A percentile compares a stretch with the other conserved stretches of the same genome.
These are phyloP conservation scores for Apiospora saccharicola DNA, from an alignment of 2,329 filamentous ascomycete genomes.

Conservation along the genomic window DNA sequence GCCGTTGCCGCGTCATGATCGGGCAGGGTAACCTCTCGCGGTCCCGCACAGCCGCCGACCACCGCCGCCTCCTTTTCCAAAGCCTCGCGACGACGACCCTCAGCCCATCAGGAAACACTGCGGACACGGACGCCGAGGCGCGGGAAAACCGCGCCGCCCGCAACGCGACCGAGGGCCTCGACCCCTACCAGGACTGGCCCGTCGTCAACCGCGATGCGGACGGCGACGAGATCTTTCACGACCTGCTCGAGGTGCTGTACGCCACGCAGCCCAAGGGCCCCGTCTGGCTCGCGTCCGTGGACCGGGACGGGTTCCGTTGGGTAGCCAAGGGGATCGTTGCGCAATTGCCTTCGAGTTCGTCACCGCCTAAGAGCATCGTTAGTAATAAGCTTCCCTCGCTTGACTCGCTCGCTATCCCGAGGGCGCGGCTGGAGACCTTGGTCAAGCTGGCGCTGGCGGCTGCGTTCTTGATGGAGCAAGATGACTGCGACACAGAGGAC, in stretches of 20 bases:
- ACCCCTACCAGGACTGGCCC: constrained; percentile 12
- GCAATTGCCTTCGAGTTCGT: background rate
- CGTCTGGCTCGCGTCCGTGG: constrained; percentile 25
- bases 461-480: background rate
- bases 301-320: constrained; percentile 28
- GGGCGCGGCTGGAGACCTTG: background rate
- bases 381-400: background rate
- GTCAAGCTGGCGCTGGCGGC: background rate
- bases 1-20: constrained; percentile 28
- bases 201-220: constrained; percentile 30
- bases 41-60: constrained; percentile 29
- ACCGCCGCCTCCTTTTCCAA: constrained; percentile 32
- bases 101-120: too few species aligned
- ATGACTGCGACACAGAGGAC: background rate
- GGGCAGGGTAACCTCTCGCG: constrained; percentile 27
- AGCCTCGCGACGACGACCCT: constrained; percentile 28
- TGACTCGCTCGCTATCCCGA: background rate
- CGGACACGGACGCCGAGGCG: background rate
- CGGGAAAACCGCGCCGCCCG: background rate
- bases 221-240: constrained; percentile 34
- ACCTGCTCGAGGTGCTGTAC: constrained; percentile 33
- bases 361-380: background rate
- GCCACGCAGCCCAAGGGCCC: constrained; percentile 12
- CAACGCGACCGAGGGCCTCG: constrained; percentile 20
- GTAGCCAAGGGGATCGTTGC: background rate